phyloP scores from a whole-genome alignment of 345 rosid genomes.

The Abelmoschus esculentus region DNA sequence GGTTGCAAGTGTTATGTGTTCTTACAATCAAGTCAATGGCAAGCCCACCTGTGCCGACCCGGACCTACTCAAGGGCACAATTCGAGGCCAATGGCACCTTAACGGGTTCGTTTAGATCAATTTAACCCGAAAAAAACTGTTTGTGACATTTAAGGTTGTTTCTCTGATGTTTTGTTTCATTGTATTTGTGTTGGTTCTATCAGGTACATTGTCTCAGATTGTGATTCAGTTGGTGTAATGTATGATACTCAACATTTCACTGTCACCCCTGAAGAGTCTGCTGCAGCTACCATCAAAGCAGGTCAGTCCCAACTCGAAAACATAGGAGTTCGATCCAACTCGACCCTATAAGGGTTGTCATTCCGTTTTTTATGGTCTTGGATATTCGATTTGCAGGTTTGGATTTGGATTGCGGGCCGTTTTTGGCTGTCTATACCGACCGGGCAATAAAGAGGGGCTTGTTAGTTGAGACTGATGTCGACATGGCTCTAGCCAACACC shows the following conservation, averaged over 20 bases:
- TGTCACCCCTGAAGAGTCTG: conserved; percentile 68
- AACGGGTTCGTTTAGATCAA: conserved; percentile 44
- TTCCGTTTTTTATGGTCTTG: background rate
- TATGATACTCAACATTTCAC: conserved; percentile 79
- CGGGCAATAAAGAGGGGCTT: conserved; percentile 51
- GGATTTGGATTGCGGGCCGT: conserved; percentile 88
- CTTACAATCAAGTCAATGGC: conserved; percentile 94
- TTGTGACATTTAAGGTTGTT: background rate
- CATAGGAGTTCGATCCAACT: background rate
- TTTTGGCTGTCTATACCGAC: conserved; percentile 58
- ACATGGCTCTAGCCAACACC: conserved; percentile 70
- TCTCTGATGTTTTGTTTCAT: background rate
- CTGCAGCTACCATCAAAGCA: conserved; percentile 68
- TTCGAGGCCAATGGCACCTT: conserved; percentile 83
- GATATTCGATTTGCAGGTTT: conserved; percentile 31
- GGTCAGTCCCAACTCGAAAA: conserved; percentile 24
- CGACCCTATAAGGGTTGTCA: background rate
- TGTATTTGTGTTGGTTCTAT: background rate
- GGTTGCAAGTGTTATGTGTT: conserved; percentile 96
- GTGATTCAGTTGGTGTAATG: conserved; percentile 73
- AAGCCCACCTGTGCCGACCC: conserved; percentile 92
- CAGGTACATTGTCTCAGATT: conserved; percentile 91
- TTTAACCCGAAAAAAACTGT: background rate
- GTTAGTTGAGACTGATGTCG: conserved; percentile 40
- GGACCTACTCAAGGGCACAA: conserved; percentile 58